Conservation (phyloP, 495 filamentous ascomycete species). For the Annulohypoxylon moriforme region DNA sequence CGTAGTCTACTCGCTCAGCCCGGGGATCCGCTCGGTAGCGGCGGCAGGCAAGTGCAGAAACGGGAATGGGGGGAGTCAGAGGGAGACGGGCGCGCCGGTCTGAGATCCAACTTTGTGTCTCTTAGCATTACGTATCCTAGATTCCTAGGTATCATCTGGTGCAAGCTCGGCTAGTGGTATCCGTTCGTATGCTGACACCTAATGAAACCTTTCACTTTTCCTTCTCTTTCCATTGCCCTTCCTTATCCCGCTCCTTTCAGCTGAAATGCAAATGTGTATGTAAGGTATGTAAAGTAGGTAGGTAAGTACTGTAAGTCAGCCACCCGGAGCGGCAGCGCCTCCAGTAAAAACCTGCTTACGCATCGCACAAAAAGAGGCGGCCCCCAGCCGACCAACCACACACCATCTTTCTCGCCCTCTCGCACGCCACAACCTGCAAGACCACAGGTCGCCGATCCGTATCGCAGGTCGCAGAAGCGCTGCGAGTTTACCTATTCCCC, state of each 20-base stretch:
- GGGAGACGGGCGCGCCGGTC: background rate
- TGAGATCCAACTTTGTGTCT: background rate
- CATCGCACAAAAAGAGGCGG: background rate
- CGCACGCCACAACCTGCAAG: background rate
- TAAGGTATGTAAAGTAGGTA: too few species aligned
- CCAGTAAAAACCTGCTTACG: slow-evolving; percentile 29
- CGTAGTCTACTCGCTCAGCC: background rate
- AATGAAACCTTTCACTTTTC: background rate
- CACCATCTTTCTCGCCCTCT: slow-evolving; percentile 10
- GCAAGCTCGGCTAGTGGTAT: background rate
- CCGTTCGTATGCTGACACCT: background rate
- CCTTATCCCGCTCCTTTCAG: background rate
- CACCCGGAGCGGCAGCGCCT: slow-evolving; percentile 17
- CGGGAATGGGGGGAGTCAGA: background rate
- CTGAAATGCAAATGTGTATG: background rate
- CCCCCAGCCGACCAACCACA: slow-evolving; percentile 21
- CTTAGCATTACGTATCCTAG: background rate
- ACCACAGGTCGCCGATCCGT: slow-evolving; percentile 1
- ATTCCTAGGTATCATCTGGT: background rate
- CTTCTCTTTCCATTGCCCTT: background rate
- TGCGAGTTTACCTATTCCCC: background rate
- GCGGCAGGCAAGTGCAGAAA: slow-evolving; percentile 10
- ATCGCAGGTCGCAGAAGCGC: background rate
- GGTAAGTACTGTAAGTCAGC: background rate
- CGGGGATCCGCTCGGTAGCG: slow-evolving; percentile 5